phyloP scores from a whole-genome alignment of 495 filamentous ascomycete species.

The Penicillium cataractarum region DNA sequence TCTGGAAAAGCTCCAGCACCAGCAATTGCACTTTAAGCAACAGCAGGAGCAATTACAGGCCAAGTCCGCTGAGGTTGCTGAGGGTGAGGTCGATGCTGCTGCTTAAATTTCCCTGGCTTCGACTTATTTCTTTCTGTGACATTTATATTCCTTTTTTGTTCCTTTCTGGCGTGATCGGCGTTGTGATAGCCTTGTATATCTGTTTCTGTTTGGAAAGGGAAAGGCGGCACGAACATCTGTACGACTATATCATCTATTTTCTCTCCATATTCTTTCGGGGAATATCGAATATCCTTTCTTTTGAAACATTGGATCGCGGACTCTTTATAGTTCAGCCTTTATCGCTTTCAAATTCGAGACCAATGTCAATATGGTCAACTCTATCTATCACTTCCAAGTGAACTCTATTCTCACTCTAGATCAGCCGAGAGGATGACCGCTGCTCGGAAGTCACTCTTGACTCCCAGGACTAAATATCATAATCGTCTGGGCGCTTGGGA shows the following conservation, averaged over 20 bases:
- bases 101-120: not conserved
- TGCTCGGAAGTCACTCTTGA: no score
- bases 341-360: constrained; percentile 5
- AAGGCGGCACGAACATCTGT: constrained; percentile 20
- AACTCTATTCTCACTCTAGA: no score
- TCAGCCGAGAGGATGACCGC: no score
- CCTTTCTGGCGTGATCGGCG: constrained; percentile 15
- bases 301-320: not conserved
- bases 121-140: not conserved
- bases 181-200: constrained; percentile 6
- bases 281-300: not conserved
- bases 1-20: constrained; percentile 33
- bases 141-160: not conserved
- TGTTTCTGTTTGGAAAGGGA: constrained; percentile 12
- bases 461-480: no score
- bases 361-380: constrained; percentile 14
- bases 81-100: constrained; percentile 19
- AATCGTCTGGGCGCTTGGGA: no score
- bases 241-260: constrained; percentile 26
- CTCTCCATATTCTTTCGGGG: not conserved
- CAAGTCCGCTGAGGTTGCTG: constrained; percentile 18
- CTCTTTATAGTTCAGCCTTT: not conserved
- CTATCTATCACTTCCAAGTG: not conserved
- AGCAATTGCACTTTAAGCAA: constrained; percentile 28
- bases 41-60: constrained; percentile 30